Evolutionary conservation across 1,284 basidiomycete genomes (phyloP), one percentile per base, ranked within the genome.

Genomic region (Cryptococcus wingfieldii): DNA sequence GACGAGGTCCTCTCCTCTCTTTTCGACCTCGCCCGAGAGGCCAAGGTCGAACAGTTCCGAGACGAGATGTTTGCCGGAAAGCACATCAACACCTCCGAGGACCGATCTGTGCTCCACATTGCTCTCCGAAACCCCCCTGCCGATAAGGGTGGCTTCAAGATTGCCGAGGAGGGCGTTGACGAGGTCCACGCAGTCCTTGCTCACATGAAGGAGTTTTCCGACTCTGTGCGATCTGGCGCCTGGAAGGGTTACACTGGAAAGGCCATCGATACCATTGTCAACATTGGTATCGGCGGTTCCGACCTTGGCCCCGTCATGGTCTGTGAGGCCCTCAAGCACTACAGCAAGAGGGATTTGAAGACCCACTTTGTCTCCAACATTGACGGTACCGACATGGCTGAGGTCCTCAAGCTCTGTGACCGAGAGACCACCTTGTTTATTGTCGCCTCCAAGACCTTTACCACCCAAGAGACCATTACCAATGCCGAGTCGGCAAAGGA

Each of bases 211-310:
- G 80, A 84, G 73, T 98, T 98, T 80, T 84, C 87, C 51, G 86
- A 96, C 43, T 80, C 85, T 39, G 84, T 98, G 48, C 84, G 95
- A 60, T 87, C 82, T 60, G 94, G 94, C 31, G 81, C 80, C 47
- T 95, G 92, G 90, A 97, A 89, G 79, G 96, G 96, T 34, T 98
- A 96, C 82, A 96, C 93, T 1, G 95, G 95, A 58, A 97, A 98
- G 81, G 71, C 84, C 18, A 98, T 98, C 82, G 85, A 87, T 72
- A 86, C 91, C 53, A 86, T 98, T 77, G 93, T 98, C 75, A 98
- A 98, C 82, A 97, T 98, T 68, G 95, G 95, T 65, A 98, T 98
- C 72, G 96, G 95, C 61, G 95, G 95, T 53, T 97, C 93, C 38
- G 95, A 98, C 78, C 83, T 98, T 50, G 95, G 95, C 31, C 95